Evolutionary conservation across 2,329 filamentous ascomycete genomes (phyloP).

Genomic region (Nigrospora osmanthi): DNA sequence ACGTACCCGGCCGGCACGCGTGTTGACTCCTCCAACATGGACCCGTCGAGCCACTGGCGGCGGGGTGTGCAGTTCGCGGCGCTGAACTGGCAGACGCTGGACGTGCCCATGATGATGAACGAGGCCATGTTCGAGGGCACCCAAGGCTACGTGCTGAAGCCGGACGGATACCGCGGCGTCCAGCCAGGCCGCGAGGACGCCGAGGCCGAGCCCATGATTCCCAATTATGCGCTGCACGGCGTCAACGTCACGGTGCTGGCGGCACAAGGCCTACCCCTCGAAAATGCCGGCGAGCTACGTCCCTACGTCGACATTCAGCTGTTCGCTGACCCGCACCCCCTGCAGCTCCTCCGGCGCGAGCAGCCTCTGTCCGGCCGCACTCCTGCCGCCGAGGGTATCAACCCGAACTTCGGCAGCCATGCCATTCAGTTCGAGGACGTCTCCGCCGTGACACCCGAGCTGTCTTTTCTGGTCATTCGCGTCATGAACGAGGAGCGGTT

Average conservation of each 20-base stretch:
- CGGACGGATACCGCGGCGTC: constrained; percentile 36
- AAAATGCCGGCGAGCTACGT: not conserved
- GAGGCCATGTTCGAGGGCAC: constrained; percentile 17
- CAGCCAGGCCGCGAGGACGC: constrained; percentile 11
- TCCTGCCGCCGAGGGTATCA: constrained; percentile 44
- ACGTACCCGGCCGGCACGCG: constrained; percentile 79
- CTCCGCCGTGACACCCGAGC: constrained; percentile 53
- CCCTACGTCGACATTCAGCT: constrained; percentile 40
- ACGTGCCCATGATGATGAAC: not conserved
- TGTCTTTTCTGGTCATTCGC: constrained; percentile 74
- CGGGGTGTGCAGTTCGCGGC: not conserved
- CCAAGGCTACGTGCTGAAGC: constrained; percentile 64
- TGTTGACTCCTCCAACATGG: constrained; percentile 77
- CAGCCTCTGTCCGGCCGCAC: constrained; percentile 47
- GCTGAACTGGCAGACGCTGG: not conserved
- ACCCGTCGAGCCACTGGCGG: constrained; percentile 78
- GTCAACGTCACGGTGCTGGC: constrained; percentile 61
- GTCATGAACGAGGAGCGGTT: constrained; percentile 79
- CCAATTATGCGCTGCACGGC: constrained; percentile 49
- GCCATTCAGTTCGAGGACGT: constrained; percentile 47
- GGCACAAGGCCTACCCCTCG: too few relatives aligned
- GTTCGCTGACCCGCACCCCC: constrained; percentile 55
- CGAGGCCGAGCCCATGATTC: constrained; percentile 23
- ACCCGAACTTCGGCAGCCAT: constrained; percentile 56
- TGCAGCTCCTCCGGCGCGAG: constrained; percentile 10